Evolutionary conservation across 2,329 filamentous ascomycete species (phyloP).

Genomic region (Parascedosporium putredinis): DNA sequence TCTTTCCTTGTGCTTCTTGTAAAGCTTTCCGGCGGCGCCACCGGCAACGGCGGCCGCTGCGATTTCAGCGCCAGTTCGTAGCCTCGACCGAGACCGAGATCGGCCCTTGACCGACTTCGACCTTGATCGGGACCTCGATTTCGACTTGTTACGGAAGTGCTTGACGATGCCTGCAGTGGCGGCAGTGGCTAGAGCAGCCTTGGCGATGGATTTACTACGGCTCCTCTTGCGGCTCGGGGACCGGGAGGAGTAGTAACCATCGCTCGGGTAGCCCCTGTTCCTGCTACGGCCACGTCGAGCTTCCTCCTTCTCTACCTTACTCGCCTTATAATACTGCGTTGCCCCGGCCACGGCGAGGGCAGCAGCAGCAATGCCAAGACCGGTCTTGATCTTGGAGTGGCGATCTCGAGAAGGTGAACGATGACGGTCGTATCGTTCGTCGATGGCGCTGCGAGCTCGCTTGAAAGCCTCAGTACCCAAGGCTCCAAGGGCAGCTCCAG

Average conservation of each 20-base stretch:
- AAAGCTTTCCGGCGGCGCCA: constrained; percentile 50
- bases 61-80: constrained; percentile 44
- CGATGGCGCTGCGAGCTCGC: constrained; percentile 51
- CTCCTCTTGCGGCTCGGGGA: constrained; percentile 31
- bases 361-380: constrained; percentile 51
- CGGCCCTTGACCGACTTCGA: constrained; percentile 23
- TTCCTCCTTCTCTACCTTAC: constrained; percentile 51
- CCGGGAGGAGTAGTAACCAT: constrained; percentile 31
- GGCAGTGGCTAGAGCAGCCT: constrained; percentile 46
- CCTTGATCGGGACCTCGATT: constrained; percentile 29
- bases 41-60: constrained; percentile 49
- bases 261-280: constrained; percentile 30
- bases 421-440: constrained; percentile 35
- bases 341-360: constrained; percentile 55
- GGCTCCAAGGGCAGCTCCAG: constrained; percentile 52
- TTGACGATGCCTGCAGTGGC: constrained; percentile 48
- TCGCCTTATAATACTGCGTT: constrained; percentile 51
- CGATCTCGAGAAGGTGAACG: constrained; percentile 26
- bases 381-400: constrained; percentile 45
- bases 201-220: constrained; percentile 40
- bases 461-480: constrained; percentile 51
- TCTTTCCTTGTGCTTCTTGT: constrained; percentile 49
- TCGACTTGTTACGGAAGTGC: constrained; percentile 34
- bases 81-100: constrained; percentile 22
- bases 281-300: constrained; percentile 44